Conservation (phyloP, 805 yeast species). For the Schizosaccharomyces lindneri region DNA sequence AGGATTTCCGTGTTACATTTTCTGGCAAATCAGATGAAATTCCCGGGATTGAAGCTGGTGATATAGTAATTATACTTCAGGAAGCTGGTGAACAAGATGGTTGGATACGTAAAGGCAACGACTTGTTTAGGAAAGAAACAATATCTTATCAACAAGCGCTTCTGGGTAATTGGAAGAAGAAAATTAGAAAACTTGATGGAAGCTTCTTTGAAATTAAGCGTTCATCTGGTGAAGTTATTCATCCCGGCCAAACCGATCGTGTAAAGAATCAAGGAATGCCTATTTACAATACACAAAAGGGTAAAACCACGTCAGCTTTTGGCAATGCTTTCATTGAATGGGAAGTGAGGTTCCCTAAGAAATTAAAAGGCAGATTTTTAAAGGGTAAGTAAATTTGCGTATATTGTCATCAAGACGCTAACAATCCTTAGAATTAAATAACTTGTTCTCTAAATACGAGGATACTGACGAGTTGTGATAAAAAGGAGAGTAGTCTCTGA, state of each 20-base stretch:
- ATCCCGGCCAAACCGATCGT: conserved; percentile 47
- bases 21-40: conserved; percentile 61
- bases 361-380: background rate
- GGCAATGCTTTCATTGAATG: background rate
- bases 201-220: conserved; percentile 29
- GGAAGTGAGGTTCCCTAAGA: background rate
- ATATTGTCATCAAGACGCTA: background rate
- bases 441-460: background rate
- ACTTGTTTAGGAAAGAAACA: conserved; percentile 61
- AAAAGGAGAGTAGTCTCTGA: background rate
- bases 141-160: conserved; percentile 47
- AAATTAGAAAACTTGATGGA: conserved; percentile 40
- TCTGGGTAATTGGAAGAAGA: conserved; percentile 58
- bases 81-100: conserved; percentile 31
- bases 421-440: background rate
- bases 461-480: background rate
- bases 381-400: background rate
- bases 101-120: conserved; percentile 50
- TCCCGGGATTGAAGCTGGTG: conserved; percentile 69
- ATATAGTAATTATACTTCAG: conserved; percentile 46
- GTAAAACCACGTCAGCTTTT: background rate
- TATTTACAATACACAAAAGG: conserved; percentile 9
- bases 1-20: conserved; percentile 32
- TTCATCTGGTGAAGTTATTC: conserved; percentile 24
- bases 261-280: conserved; percentile 79